Evolutionary conservation across 2,329 filamentous ascomycete species (phyloP).

Genomic region (Rhytidhysteron rufulum): DNA sequence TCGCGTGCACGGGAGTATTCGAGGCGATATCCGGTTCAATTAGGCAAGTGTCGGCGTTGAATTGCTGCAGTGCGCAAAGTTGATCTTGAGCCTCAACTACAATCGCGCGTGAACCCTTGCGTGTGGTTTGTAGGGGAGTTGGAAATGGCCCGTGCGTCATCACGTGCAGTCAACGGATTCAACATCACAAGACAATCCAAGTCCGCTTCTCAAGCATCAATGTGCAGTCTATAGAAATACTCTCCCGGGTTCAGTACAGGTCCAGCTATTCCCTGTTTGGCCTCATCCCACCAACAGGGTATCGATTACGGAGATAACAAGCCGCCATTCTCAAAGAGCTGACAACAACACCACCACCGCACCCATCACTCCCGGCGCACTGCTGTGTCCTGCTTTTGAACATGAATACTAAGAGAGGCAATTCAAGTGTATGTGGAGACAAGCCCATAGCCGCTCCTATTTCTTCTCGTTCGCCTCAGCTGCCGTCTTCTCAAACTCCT

Average conservation of each 20-base stretch:
- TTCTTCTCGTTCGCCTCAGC: conserved; percentile 21
- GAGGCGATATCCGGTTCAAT: conserved; percentile 13
- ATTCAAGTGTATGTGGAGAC: background rate
- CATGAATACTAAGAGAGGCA: background rate
- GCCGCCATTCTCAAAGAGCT: no score
- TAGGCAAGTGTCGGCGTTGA: conserved; percentile 18
- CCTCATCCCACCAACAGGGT: conserved; percentile 16
- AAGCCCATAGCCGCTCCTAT: background rate
- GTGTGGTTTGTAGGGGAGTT: conserved; percentile 2
- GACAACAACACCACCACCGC: no score
- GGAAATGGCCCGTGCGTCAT: conserved; percentile 9
- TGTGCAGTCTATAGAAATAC: background rate
- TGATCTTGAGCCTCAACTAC: conserved; percentile 15
- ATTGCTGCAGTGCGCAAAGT: conserved; percentile 32
- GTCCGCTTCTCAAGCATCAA: no score
- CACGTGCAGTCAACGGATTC: conserved; percentile 5
- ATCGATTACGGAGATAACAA: conserved; percentile 18
- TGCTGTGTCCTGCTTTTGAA: no score
- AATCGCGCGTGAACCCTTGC: conserved; percentile 17
- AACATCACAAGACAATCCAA: background rate
- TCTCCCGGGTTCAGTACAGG: background rate
- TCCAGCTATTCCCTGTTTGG: conserved; percentile 14
- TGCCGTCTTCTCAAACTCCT: conserved; percentile 61
- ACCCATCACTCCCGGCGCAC: no score
- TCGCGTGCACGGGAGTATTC: no score